These are phyloP conservation scores for Yamadazyma pseudoaaseri DNA, from an alignment of 1,139 yeast genomes.

Conservation along the genomic window DNA sequence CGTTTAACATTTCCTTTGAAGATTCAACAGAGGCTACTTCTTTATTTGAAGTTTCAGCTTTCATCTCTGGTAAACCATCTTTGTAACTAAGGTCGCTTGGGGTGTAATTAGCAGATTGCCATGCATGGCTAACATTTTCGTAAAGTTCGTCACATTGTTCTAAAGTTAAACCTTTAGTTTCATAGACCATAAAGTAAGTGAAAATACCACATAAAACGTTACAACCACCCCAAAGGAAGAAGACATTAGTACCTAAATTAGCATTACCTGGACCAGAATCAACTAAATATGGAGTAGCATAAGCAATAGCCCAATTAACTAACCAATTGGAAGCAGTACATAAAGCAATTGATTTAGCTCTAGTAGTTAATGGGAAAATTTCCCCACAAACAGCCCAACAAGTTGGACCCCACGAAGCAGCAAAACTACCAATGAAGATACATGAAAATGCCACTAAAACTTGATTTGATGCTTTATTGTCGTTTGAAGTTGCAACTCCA, in stretches of 20 bases:
- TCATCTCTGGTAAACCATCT: neutral
- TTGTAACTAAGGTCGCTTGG: constrained; percentile 17
- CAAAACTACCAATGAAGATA: constrained; percentile 75
- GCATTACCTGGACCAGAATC: constrained; percentile 61
- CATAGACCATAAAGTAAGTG: constrained; percentile 57
- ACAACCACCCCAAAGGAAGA: constrained; percentile 72
- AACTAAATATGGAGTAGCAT: constrained; percentile 72
- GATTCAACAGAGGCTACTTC: constrained; percentile 1
- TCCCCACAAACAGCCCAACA: constrained; percentile 78
- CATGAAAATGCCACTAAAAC: constrained; percentile 68
- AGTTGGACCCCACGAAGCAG: constrained; percentile 85
- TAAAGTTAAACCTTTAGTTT: constrained; percentile 64
- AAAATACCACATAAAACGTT: constrained; percentile 53
- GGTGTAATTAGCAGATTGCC: constrained; percentile 30
- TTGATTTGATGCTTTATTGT: constrained; percentile 47
- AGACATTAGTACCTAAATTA: constrained; percentile 38
- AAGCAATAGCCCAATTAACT: constrained; percentile 74
- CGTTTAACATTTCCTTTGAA: neutral
- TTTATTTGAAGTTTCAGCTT: neutral
- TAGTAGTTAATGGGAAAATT: constrained; percentile 73
- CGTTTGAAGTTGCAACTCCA: constrained; percentile 43
- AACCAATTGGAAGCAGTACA: constrained; percentile 79
- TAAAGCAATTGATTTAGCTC: constrained; percentile 77
- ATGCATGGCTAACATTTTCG: constrained; percentile 38
- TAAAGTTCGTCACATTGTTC: constrained; percentile 71